Base-by-base conservation (phyloP, 306 rosid species). In the Quercus cerris region DNA sequence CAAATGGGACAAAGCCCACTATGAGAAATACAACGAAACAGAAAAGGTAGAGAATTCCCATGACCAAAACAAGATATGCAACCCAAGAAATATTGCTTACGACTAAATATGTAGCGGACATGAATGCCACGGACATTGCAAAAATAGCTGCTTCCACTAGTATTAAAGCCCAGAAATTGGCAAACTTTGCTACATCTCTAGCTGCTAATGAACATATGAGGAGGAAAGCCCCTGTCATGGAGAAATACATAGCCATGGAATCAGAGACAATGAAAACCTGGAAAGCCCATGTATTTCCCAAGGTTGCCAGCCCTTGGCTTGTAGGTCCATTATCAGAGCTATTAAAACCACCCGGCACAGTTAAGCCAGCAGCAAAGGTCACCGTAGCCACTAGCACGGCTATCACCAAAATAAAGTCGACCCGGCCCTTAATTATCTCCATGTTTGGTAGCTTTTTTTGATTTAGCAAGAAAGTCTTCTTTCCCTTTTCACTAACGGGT, bases 1-100 rank as follows among this genome's bases (percentile, higher is more conserved):
- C 44, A 35, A 35, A 35, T 35, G 44, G 44, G 44, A 35, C 6
- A 35, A 0, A 0, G 0, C 1, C 0, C 9, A 0, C 2, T 0
- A 35, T 1, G 44, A 0, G 1, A 1, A 6, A 0, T 35, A 35
- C 2, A 35, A 0, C 44, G 2, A 35, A 35, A 35, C 9, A 35
- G 9, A 0, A 10, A 46, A 46, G 52, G 52, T 0, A 2, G 52
- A 46, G 3, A 11, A 46, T 46, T 46, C 52, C 52, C 52, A 11
- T 46, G 15, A 46, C 14, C 52, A 46, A 3, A 46, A 46, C 1
- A 46, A 46, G 13, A 46, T 0, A 0, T 9, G 52, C 14, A 46
- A 46, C 0, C 14, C 52, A 46, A 46, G 52, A 8, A 46, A 46
- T 11, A 2, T 46, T 0, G 52, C 52, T 46, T 0, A 46, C 52